A percentile compares a stretch with the other conserved stretches of the same genome.
Evolutionary conservation across 164 flowering plant genomes (phyloP).

Genomic region (Vitis riparia): DNA sequence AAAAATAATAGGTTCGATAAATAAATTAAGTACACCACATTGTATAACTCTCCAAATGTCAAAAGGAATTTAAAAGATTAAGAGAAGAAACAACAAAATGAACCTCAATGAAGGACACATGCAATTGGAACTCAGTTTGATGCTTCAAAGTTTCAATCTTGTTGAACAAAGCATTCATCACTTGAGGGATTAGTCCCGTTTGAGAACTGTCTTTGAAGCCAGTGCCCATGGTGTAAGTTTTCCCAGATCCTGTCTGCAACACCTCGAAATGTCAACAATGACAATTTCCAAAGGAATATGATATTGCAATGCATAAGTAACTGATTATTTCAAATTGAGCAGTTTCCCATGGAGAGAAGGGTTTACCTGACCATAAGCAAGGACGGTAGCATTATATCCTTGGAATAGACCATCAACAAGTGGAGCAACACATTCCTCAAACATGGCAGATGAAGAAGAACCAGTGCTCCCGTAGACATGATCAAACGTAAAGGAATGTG

Average conservation of each 20-base stretch:
- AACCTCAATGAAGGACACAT: slow-evolving; percentile 98
- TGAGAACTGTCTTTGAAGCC: slow-evolving; percentile 74
- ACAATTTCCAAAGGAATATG: background rate
- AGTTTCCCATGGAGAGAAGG: background rate
- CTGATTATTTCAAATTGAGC: background rate
- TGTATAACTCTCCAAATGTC: background rate
- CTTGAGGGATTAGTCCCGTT: slow-evolving; percentile 85
- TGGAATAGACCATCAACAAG: slow-evolving; percentile 96
- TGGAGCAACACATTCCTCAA: slow-evolving; percentile 87
- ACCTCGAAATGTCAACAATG: slow-evolving; percentile 17
- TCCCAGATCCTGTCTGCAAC: slow-evolving; percentile 96
- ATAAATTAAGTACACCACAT: background rate
- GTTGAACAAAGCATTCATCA: slow-evolving; percentile 76
- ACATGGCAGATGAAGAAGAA: slow-evolving; percentile 77
- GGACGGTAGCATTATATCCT: slow-evolving; percentile 99
- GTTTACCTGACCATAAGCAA: slow-evolving; percentile 96
- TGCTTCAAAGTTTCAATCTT: slow-evolving; percentile 76
- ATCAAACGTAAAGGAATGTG: slow-evolving; percentile 97
- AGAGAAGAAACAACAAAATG: background rate
- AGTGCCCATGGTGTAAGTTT: slow-evolving; percentile 99
- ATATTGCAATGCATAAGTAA: background rate
- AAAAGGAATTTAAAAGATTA: slow-evolving; percentile 1
- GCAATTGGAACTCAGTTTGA: slow-evolving; percentile 88
- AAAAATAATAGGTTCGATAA: background rate
- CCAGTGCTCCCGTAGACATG: slow-evolving; percentile 92